Conservation (phyloP, 495 filamentous ascomycete species). For the Annulohypoxylon nitens region DNA sequence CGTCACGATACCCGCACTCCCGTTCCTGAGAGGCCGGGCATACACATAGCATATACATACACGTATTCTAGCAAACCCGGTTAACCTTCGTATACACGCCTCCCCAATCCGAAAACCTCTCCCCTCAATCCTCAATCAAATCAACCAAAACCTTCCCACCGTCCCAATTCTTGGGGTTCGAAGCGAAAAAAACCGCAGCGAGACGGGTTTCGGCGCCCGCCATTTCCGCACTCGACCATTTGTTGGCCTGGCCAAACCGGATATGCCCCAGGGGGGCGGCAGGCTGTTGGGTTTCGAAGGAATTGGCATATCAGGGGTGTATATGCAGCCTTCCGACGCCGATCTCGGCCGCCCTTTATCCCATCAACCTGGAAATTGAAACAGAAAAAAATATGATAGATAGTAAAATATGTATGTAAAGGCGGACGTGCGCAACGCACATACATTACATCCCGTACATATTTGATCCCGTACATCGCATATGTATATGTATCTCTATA, state of each 20-base stretch:
- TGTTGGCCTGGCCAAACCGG: slow-evolving; percentile 5
- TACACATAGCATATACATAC: not conserved
- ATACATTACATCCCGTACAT: not conserved
- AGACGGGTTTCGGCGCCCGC: slow-evolving; percentile 10
- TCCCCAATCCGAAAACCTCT: slow-evolving; percentile 2
- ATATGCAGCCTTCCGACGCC: slow-evolving; percentile 34
- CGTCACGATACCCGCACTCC: not conserved
- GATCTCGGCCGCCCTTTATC: slow-evolving; percentile 13
- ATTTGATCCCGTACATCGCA: not conserved
- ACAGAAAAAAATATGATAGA: slow-evolving; percentile 13
- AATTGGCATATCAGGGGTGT: slow-evolving; percentile 18
- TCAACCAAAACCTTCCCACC: not conserved
- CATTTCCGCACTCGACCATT: not conserved
- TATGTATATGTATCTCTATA: slow-evolving; percentile 9
- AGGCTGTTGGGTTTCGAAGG: not conserved
- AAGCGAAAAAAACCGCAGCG: not conserved
- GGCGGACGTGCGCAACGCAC: not conserved
- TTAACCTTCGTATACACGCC: not conserved
- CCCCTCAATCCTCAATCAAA: not conserved
- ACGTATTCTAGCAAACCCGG: not conserved
- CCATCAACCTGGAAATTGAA: slow-evolving; percentile 1
- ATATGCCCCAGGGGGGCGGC: not conserved
- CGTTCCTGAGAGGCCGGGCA: not conserved
- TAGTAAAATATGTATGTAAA: slow-evolving; percentile 1
- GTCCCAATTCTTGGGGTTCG: not conserved